Conservation (phyloP, 2,329 filamentous ascomycete species). For the Colletotrichum acutatum region DNA sequence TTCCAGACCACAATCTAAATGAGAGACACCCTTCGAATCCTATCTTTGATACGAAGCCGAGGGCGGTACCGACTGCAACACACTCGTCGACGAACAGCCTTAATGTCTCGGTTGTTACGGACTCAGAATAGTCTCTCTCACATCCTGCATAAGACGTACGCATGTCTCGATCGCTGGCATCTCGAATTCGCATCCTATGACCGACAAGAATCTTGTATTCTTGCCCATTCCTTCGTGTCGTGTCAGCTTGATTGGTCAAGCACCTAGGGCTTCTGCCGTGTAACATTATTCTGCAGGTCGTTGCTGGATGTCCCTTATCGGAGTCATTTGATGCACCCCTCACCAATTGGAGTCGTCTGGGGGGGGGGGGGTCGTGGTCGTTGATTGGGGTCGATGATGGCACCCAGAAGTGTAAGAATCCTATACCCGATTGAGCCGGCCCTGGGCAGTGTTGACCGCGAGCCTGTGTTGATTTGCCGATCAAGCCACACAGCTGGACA, state of each 20-base stretch:
- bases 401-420: conserved; percentile 11
- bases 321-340: conserved; percentile 5
- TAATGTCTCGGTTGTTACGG: background rate
- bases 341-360: background rate
- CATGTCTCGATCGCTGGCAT: background rate
- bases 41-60: background rate
- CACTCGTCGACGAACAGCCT: background rate
- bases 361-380: background rate
- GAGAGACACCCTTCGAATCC: background rate
- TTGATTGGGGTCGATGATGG: background rate
- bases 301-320: background rate
- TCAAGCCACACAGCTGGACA: conserved; percentile 11
- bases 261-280: background rate
- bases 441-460: conserved; percentile 2
- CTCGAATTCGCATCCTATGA: background rate
- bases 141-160: background rate
- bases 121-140: background rate
- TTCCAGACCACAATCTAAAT: background rate
- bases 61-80: background rate
- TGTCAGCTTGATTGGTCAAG: background rate
- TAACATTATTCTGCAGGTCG: conserved; percentile 3
- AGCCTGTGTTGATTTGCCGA: conserved; percentile 22
- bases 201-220: background rate
- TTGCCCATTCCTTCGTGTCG: background rate
- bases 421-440: background rate